These are phyloP conservation scores for Allantophomopsis cytisporea DNA, from an alignment of 2,329 filamentous ascomycete genomes.

Conservation along the genomic window DNA sequence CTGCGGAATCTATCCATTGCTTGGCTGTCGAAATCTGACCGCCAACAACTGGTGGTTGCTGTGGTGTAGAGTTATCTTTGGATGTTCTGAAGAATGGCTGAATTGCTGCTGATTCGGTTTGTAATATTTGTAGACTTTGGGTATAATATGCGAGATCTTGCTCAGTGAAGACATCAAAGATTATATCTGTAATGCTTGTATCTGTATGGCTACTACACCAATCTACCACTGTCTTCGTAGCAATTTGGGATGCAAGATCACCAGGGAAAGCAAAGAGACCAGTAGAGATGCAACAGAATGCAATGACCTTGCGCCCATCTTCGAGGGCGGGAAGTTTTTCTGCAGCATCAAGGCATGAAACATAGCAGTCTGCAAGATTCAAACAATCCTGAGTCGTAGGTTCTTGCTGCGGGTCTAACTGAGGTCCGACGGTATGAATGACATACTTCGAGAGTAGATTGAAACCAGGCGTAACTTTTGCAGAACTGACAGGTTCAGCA, in stretches of 20 bases:
- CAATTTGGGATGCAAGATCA: conserved; percentile 14
- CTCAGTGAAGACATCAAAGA: conserved; percentile 20
- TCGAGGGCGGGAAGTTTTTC: conserved; percentile 12
- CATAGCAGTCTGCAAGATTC: conserved; percentile 17
- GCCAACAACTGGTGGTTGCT: neutral
- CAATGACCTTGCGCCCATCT: conserved; percentile 15
- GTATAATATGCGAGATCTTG: conserved; percentile 12
- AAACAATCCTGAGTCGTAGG: conserved; percentile 9
- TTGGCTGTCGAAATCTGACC: conserved; percentile 1
- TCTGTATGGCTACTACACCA: conserved; percentile 15
- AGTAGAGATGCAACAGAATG: conserved; percentile 21
- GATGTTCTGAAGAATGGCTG: too few relatives aligned
- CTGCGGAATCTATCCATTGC: conserved; percentile 14
- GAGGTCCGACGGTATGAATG: conserved; percentile 21
- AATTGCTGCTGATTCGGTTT: too few relatives aligned
- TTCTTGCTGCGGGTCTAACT: conserved; percentile 11
- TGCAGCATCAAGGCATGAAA: conserved; percentile 15
- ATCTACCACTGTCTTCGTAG: conserved; percentile 13
- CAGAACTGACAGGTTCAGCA: conserved; percentile 14
- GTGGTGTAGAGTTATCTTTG: neutral
- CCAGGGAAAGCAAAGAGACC: conserved; percentile 21
- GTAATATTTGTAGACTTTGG: conserved; percentile 3
- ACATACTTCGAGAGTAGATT: conserved; percentile 15
- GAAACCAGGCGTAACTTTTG: conserved; percentile 15
- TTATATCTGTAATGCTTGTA: conserved; percentile 15